Evolutionary conservation across 2,329 filamentous ascomycete genomes (phyloP).

Genomic region (Colletotrichum somersetense): DNA sequence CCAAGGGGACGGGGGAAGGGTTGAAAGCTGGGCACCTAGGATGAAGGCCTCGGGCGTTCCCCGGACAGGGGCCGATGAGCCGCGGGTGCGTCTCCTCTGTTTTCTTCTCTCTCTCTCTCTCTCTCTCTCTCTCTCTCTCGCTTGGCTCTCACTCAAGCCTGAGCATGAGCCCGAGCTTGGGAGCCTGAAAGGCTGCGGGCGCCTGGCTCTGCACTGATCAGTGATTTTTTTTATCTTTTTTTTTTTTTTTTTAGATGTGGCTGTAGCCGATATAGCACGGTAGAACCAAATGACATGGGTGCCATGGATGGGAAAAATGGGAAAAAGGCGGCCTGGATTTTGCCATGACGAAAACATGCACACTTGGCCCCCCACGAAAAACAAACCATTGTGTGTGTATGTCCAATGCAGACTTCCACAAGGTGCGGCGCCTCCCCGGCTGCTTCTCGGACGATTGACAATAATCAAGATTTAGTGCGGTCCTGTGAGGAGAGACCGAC

Average conservation of each 20-base stretch:
- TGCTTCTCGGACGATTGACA: constrained; percentile 38
- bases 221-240: constrained; percentile 14
- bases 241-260: constrained; percentile 33
- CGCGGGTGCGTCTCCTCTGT: constrained; percentile 11
- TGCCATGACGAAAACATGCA: constrained; percentile 16
- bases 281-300: constrained; percentile 32
- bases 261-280: constrained; percentile 36
- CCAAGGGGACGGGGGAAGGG: constrained; percentile 7
- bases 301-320: constrained; percentile 28
- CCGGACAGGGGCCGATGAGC: constrained; percentile 31
- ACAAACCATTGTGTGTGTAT: not conserved
- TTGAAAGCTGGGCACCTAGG: constrained; percentile 7
- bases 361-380: constrained; percentile 19
- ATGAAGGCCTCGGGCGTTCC: constrained; percentile 37
- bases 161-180: constrained; percentile 8
- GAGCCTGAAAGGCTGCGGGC: not conserved
- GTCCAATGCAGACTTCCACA: not conserved
- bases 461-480: constrained; percentile 29
- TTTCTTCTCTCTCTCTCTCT: not conserved
- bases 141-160: constrained; percentile 11
- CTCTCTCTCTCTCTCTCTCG: not conserved
- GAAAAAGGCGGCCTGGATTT: constrained; percentile 8
- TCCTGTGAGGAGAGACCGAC: not conserved
- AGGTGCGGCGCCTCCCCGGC: constrained; percentile 21
- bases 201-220: not conserved